phyloP scores from a whole-genome alignment of 1,284 basidiomycete species.

The Leccinum pachyderme region DNA sequence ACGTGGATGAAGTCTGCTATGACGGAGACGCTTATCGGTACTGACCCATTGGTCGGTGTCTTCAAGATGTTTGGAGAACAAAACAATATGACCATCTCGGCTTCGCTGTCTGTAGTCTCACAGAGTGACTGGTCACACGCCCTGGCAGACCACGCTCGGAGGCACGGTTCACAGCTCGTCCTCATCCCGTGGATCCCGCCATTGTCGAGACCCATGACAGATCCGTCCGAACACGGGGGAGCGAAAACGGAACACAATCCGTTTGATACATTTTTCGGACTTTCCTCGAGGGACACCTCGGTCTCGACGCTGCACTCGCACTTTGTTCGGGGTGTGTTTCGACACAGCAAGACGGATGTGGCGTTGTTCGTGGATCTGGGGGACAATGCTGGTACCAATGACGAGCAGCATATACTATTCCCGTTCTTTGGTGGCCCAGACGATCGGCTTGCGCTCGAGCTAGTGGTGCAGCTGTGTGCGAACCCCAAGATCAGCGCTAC shows the following conservation, averaged over 20 bases:
- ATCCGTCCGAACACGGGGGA: conserved; percentile 20
- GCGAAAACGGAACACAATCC: conserved; percentile 40
- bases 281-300: conserved; percentile 33
- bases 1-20: conserved; percentile 87
- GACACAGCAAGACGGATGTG: conserved; percentile 66
- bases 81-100: conserved; percentile 66
- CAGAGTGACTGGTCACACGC: conserved; percentile 69
- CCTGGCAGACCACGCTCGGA: conserved; percentile 66
- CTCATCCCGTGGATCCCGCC: conserved; percentile 77
- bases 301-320: conserved; percentile 64
- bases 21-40: conserved; percentile 64
- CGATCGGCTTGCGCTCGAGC: conserved; percentile 82
- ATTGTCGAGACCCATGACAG: conserved; percentile 10
- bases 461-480: conserved; percentile 79
- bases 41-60: conserved; percentile 81
- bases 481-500: conserved; percentile 72
- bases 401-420: conserved; percentile 72
- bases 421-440: conserved; percentile 96
- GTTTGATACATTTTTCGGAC: conserved; percentile 64
- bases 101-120: conserved; percentile 64
- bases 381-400: conserved; percentile 34
- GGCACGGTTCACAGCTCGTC: conserved; percentile 69
- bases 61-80: conserved; percentile 84
- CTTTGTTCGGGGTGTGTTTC: conserved; percentile 82
- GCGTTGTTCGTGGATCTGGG: conserved; percentile 81